Evolutionary conservation across 139 green algal species (phyloP), one percentile per base, ranked within the genome.

Genomic region (Asterochloris sp.): DNA sequence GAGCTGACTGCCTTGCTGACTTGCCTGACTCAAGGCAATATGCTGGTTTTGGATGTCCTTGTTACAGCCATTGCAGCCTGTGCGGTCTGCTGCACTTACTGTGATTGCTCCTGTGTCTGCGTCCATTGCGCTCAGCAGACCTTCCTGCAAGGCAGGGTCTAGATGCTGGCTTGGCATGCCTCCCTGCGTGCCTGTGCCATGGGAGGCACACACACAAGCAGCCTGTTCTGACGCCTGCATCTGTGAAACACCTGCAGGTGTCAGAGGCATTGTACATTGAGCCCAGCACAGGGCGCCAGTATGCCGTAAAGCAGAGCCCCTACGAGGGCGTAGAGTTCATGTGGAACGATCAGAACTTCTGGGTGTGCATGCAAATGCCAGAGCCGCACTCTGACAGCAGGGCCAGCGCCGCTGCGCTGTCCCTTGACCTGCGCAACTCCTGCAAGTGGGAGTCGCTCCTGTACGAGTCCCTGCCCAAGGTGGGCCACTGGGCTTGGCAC

Each of bases 321-420:
- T 97, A 96, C 80, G 29, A 89, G 47, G 94, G 92, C 24, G 83
- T 97, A 9, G 94, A 97, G 87, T 89, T 85, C 64, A 67, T 96
- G 47, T 97, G 86, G 86, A 97, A 95, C 83, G 77, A 94, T 64
- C 60, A 76, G 71, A 94, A 95, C 84, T 90, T 89, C 76, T 96
- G 91, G 91, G 90, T 94, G 21, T 93, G 91, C 88, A 95, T 95
- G 90, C 90, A 95, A 86, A 86, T 90, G 89, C 86, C 92, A 23
- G 82, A 90, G 77, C 91, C 91, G 6, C 91, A 96, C 86, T 94
- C 90, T 38, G 92, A 96, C 84, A 87, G 86, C 0, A 84, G 92
- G 6, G 88, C 90, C 10, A 61, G 61, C 21, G 85, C 88, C 17
- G 29, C 38, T 10, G 63, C 19, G 17, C 83, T 88, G n/a, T 89